phyloP scores from a whole-genome alignment of 768 basidiomycete species.

The Solioccasus polychromus region DNA sequence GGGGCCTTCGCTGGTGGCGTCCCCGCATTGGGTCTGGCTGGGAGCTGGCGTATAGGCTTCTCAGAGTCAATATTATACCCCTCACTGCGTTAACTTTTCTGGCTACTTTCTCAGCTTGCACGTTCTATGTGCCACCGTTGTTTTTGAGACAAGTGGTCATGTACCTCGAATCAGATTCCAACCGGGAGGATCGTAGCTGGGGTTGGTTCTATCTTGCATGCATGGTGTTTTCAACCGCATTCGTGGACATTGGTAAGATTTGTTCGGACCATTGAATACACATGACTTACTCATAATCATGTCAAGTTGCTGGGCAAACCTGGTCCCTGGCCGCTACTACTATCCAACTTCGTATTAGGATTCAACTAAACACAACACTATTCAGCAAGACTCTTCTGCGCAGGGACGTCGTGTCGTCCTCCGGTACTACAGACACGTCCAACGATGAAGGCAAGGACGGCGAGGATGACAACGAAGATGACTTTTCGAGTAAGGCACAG shows the following conservation, averaged over 20 bases:
- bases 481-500: slow-evolving; percentile 68
- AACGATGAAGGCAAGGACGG: slow-evolving; percentile 17
- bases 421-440: slow-evolving; percentile 29
- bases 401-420: slow-evolving; percentile 77
- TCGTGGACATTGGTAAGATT: slow-evolving; percentile 42
- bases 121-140: slow-evolving; percentile 65
- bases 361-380: slow-evolving; percentile 80
- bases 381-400: slow-evolving; percentile 85
- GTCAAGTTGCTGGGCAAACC: slow-evolving; percentile 64
- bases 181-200: slow-evolving; percentile 57
- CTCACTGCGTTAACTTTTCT: slow-evolving; percentile 45
- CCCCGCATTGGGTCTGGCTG: slow-evolving; percentile 63
- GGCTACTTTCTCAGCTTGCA: slow-evolving; percentile 52
- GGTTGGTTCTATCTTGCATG: slow-evolving; percentile 69
- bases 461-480: slow-evolving; percentile 40
- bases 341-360: slow-evolving; percentile 65
- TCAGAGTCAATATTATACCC: slow-evolving; percentile 48
- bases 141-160: slow-evolving; percentile 59
- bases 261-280: neutral
- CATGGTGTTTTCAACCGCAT: slow-evolving; percentile 45
- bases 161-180: slow-evolving; percentile 64
- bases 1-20: slow-evolving; percentile 55
- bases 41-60: slow-evolving; percentile 58
- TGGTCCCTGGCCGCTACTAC: slow-evolving; percentile 69
- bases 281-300: slow-evolving; percentile 5